Evolutionary conservation across 768 basidiomycete genomes (phyloP).

Genomic region (Suillus sp.): DNA sequence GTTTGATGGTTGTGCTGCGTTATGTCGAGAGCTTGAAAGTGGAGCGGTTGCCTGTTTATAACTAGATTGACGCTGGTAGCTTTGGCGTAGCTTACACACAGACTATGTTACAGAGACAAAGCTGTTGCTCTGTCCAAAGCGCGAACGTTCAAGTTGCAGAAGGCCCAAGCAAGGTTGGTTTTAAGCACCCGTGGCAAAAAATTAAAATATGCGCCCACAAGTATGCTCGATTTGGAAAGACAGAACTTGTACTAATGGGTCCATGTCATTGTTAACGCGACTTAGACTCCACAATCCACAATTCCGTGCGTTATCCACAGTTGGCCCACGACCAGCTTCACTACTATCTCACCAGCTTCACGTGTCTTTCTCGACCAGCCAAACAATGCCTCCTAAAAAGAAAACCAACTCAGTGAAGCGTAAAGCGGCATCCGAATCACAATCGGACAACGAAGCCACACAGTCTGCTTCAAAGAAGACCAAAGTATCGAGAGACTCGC

Average conservation of each 20-base stretch:
- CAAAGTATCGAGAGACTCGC: constrained; percentile 27
- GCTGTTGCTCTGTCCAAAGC: constrained; percentile 18
- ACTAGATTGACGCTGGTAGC: not conserved
- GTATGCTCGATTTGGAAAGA: constrained; percentile 11
- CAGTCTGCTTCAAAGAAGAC: constrained; percentile 26
- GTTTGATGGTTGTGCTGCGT: not conserved
- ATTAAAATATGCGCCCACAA: constrained; percentile 22
- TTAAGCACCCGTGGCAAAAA: constrained; percentile 7
- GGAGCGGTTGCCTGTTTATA: constrained; percentile 4
- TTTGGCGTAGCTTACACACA: constrained; percentile 13
- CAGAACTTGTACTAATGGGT: too few species aligned
- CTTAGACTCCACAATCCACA: not conserved
- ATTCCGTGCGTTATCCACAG: not conserved
- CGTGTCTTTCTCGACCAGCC: not conserved
- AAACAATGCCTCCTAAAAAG: constrained; percentile 35
- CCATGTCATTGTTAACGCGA: not conserved
- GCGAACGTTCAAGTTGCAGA: not conserved
- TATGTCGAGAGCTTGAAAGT: not conserved
- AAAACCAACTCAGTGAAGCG: constrained; percentile 32
- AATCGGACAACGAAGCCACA: constrained; percentile 31
- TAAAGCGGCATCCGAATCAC: constrained; percentile 29
- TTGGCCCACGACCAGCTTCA: not conserved
- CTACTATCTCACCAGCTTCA: not conserved
- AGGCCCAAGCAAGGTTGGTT: constrained; percentile 13
- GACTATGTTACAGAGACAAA: constrained; percentile 12